Evolutionary conservation across 345 rosid genomes (phyloP), one percentile per base, ranked within the genome.

Genomic region (Citrus cavaleriei): DNA sequence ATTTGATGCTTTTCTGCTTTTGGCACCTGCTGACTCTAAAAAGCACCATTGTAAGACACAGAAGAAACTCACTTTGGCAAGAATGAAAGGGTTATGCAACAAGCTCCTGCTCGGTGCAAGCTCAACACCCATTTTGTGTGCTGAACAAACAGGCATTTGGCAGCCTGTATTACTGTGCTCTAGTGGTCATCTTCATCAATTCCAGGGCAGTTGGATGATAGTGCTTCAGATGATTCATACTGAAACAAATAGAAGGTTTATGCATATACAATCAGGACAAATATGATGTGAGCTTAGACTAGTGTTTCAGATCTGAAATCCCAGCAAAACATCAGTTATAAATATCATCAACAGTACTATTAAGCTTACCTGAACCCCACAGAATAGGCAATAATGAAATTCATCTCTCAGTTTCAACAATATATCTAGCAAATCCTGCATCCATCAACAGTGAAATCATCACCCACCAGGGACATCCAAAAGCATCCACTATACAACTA

Each of bases 201-300:
- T 54, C 97, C 99, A 42, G 98, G 98, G 91, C 97, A 96, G 83
- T 81, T 79, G 68, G 92, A 85, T 55, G 83, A 58, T 69, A 96
- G 95, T 72, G 90, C 92, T 86, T 93, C 98, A 67, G 37, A n/a
- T 42, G 98, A 85, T 70, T 89, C 97, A 84, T 95, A 95, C 98
- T 95, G 93, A 80, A 85, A 79, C 66, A 74, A 78, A 54, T 61
- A 68, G 68, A 40, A 80, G 68, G 74, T 57, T 54, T 76, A 77
- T 42, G 25, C 54, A 75, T 49, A 54, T 73, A 68, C 55, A 67
- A 38, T 28, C 28, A 40, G 42, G 71, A 66, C 25, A 55, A 40
- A 5, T 16, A 57, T 68, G 68, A 63, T 68, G 30, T 60, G 68
- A 34, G 60, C n/a, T 75, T 51, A 38, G 54, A 65, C 28, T 9